Percentiles rank a stretch among this genome's conserved stretches.
These are phyloP conservation scores for Microstegium vimineum DNA, from an alignment of 176 grass and related monocot genomes.

Conservation along the genomic window DNA sequence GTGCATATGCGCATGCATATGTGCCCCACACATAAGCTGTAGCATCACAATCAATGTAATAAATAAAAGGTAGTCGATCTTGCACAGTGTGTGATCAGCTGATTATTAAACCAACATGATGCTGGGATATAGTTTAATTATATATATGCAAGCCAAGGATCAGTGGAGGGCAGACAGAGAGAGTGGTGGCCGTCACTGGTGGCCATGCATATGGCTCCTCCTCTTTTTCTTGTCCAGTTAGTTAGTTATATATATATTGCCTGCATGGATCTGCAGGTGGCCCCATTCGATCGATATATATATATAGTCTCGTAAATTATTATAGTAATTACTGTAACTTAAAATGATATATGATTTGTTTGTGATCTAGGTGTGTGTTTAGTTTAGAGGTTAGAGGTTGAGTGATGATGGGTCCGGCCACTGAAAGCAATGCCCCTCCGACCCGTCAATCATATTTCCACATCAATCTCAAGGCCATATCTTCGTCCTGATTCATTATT, in stretches of 20 bases:
- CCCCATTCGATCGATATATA: not conserved
- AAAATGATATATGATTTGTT: not conserved
- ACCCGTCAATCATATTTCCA: constrained; percentile 40
- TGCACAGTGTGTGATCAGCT: not conserved
- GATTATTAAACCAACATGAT: constrained; percentile 14
- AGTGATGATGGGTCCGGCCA: constrained; percentile 32
- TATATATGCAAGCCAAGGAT: not conserved
- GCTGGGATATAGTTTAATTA: constrained; percentile 4
- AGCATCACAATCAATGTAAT: constrained; percentile 12
- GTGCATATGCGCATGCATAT: not conserved
- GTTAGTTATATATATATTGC: constrained; percentile 7
- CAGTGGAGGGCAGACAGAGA: not conserved
- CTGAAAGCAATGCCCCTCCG: constrained; percentile 47
- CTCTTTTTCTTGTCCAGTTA: constrained; percentile 16
- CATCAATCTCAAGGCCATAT: not conserved
- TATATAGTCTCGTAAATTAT: too few relatives aligned
- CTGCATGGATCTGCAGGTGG: constrained; percentile 11
- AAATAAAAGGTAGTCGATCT: not conserved
- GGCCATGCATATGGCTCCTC: not conserved
- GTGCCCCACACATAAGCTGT: constrained; percentile 10
- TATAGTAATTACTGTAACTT: too few relatives aligned
- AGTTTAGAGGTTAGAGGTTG: constrained; percentile 20
- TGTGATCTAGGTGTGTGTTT: not conserved
- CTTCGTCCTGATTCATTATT: not conserved
- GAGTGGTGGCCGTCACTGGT: not conserved